Conservation (phyloP, 306 rosid genomes). For the Prunus mongolica region DNA sequence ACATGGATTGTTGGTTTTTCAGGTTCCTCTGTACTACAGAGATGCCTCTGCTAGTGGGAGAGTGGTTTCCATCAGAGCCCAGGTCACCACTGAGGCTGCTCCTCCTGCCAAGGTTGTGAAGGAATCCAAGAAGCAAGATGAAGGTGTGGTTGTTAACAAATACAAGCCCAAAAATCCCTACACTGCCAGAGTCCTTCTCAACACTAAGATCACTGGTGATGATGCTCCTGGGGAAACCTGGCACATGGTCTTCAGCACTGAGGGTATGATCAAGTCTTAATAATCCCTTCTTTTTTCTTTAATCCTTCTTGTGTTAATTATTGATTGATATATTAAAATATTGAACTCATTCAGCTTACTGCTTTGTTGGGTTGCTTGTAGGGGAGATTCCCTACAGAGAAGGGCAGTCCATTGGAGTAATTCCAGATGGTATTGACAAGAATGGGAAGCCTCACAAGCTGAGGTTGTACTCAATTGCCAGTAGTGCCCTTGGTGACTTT, state of each 20-base stretch:
- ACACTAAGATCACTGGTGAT: constrained; percentile 96
- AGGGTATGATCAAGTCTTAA: constrained; percentile 41
- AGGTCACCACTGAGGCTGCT: constrained; percentile 85
- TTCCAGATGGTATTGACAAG: constrained; percentile 80
- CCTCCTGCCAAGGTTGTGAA: constrained; percentile 75
- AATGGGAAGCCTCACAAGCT: constrained; percentile 94
- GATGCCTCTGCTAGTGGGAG: constrained; percentile 51
- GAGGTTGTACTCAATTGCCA: constrained; percentile 82
- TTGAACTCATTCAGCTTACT: neutral
- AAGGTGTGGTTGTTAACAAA: constrained; percentile 79
- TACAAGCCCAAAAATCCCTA: constrained; percentile 84
- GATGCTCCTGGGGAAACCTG: constrained; percentile 99
- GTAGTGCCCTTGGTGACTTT: constrained; percentile 92
- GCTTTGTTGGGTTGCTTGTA: constrained; percentile 21
- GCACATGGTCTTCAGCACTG: constrained; percentile 99
- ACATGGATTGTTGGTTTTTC: constrained; percentile 15
- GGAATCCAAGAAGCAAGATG: constrained; percentile 79
- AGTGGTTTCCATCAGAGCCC: constrained; percentile 63
- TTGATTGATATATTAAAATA: neutral
- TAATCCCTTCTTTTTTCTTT: neutral
- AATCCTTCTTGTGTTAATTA: neutral
- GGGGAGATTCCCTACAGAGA: constrained; percentile 97
- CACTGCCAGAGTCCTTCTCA: constrained; percentile 68
- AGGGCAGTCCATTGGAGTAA: constrained; percentile 93
- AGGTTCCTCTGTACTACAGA: constrained; percentile 53